Conservation (phyloP, 352 stramenopile species). For the Thalassiosira oceanica region DNA sequence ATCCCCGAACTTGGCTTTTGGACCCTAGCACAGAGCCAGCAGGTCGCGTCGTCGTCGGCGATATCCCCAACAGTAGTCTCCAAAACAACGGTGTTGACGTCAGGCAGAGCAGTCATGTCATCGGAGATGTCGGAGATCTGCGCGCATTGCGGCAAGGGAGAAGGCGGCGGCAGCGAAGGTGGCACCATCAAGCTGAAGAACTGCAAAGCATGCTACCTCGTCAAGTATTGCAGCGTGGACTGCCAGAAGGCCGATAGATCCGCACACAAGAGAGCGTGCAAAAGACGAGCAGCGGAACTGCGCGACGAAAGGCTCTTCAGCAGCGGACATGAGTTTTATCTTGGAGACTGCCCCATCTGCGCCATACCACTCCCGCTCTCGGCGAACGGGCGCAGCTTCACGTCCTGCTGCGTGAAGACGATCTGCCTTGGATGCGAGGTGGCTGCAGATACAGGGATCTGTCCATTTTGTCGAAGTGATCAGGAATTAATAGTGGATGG, state of each 20-base stretch:
- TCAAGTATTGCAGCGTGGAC: slow-evolving; percentile 23
- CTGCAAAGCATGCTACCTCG: slow-evolving; percentile 18
- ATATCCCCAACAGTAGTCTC: no score
- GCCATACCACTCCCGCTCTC: not conserved
- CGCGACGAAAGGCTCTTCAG: slow-evolving; percentile 4
- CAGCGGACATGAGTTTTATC: not conserved
- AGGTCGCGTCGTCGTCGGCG: no score
- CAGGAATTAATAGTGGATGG: no score
- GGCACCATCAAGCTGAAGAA: no score
- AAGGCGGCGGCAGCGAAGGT: not conserved
- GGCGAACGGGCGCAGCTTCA: no score
- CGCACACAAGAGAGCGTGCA: slow-evolving; percentile 9
- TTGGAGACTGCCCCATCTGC: slow-evolving; percentile 17
- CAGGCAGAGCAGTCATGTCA: no score
- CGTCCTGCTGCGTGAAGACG: slow-evolving; percentile 2
- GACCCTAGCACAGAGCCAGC: no score
- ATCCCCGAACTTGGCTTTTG: no score
- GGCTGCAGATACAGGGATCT: no score
- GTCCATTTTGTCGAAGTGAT: no score
- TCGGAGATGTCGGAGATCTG: no score
- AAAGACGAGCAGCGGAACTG: not conserved
- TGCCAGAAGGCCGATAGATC: slow-evolving; percentile 4
- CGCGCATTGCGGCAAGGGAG: slow-evolving; percentile 11
- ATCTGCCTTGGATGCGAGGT: slow-evolving; percentile 10
- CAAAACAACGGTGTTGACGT: no score